These are phyloP conservation scores for Boletus bicolor DNA, from an alignment of 768 basidiomycete genomes.

Conservation along the genomic window DNA sequence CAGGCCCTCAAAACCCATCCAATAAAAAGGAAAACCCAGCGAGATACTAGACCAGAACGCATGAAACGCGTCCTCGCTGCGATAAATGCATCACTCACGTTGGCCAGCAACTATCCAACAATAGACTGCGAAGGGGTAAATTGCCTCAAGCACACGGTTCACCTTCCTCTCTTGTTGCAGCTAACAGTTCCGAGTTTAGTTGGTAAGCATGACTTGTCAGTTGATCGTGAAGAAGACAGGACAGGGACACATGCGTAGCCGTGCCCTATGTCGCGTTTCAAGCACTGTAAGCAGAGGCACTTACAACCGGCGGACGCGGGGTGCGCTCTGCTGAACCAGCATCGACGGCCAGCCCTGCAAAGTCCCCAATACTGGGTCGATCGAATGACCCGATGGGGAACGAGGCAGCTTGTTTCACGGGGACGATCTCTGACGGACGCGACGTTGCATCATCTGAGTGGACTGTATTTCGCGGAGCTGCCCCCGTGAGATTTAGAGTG, in stretches of 20 bases:
- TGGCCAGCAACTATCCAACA: constrained; percentile 24
- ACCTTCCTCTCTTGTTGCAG: constrained; percentile 12
- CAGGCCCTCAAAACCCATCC: constrained; percentile 27
- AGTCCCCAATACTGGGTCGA: background rate
- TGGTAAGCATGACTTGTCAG: constrained; percentile 20
- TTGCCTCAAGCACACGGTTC: constrained; percentile 6
- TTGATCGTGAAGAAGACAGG: constrained; percentile 10
- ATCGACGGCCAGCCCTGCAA: background rate
- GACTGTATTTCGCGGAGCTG: background rate
- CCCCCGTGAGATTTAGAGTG: background rate
- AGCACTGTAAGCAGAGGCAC: constrained; percentile 23
- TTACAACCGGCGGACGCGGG: constrained; percentile 21
- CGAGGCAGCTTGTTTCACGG: constrained; percentile 9
- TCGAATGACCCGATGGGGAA: constrained; percentile 8
- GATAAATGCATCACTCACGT: constrained; percentile 13
- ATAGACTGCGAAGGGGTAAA: constrained; percentile 14
- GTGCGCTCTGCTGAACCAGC: constrained; percentile 9
- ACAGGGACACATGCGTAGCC: constrained; percentile 8
- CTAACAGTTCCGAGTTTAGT: constrained; percentile 22
- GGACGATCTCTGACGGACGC: background rate
- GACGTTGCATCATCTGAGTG: background rate
- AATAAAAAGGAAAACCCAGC: constrained; percentile 24
- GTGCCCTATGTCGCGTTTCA: constrained; percentile 11
- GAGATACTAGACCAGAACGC: constrained; percentile 15
- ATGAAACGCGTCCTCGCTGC: background rate